Percentiles rank a stretch among this genome's conserved stretches.
phyloP scores from a whole-genome alignment of 108 stramenopile genomes.

The Nitzschia sp. region DNA sequence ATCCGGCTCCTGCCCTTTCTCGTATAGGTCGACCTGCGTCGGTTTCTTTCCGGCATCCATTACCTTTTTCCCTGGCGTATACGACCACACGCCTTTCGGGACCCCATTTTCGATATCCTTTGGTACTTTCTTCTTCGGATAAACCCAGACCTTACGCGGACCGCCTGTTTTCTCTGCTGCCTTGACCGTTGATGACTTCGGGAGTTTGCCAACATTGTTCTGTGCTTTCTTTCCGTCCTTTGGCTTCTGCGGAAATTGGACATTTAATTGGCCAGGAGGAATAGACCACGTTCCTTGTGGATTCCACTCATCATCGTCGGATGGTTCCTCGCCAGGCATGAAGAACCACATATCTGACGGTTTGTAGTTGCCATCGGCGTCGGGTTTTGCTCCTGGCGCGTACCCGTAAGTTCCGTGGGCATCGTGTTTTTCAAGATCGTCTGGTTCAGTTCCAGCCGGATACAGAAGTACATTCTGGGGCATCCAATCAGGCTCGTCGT shows the following conservation, averaged over 20 bases:
- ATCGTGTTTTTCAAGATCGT: slow-evolving; percentile 3
- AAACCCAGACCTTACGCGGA: slow-evolving; percentile 7
- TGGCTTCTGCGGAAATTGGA: not conserved
- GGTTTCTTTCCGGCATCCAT: slow-evolving; percentile 27
- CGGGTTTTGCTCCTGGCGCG: slow-evolving; percentile 13
- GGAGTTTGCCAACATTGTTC: not conserved
- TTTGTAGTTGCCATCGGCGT: slow-evolving; percentile 19
- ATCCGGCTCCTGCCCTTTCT: slow-evolving; percentile 7
- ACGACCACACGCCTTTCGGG: slow-evolving; percentile 16
- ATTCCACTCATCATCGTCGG: slow-evolving; percentile 22
- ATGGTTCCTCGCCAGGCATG: slow-evolving; percentile 9
- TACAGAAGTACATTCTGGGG: slow-evolving; percentile 3
- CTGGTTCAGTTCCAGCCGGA: slow-evolving; percentile 2
- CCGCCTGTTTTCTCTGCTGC: not conserved
- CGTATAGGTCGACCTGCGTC: slow-evolving; percentile 5
- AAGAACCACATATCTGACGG: slow-evolving; percentile 18
- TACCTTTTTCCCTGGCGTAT: slow-evolving; percentile 20
- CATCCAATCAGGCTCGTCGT: slow-evolving; percentile 11
- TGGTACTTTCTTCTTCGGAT: slow-evolving; percentile 12
- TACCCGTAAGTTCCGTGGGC: slow-evolving; percentile 17
- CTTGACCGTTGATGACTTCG: not conserved
- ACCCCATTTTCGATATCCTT: slow-evolving; percentile 16
- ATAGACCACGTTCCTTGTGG: slow-evolving; percentile 12
- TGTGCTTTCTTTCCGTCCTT: not conserved
- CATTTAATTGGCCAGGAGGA: not conserved